Conservation (phyloP, 2,329 filamentous ascomycete genomes). For the Cylindrodendrum hubeiense region DNA sequence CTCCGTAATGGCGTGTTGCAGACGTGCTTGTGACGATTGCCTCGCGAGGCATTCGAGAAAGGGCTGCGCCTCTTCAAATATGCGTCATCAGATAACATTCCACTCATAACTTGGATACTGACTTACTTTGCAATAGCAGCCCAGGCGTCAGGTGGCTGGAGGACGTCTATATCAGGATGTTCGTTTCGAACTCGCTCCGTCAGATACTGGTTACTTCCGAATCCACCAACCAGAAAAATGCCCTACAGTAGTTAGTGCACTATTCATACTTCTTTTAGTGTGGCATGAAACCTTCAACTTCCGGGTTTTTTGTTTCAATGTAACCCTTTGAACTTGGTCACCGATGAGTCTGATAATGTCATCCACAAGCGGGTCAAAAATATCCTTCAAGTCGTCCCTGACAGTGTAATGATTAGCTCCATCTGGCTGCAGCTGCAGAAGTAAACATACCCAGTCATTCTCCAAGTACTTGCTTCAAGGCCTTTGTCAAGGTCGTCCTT, state of each 20-base stretch:
- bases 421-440: not conserved
- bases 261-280: not conserved
- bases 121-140: constrained; percentile 40
- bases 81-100: not conserved
- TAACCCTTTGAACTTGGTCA: constrained; percentile 31
- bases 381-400: constrained; percentile 4
- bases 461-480: constrained; percentile 31
- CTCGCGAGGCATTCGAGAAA: constrained; percentile 24
- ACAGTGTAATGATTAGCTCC: not conserved
- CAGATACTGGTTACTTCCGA: constrained; percentile 53
- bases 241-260: constrained; percentile 15
- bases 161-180: constrained; percentile 43
- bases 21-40: constrained; percentile 28
- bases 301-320: constrained; percentile 16
- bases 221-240: constrained; percentile 54
- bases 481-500: constrained; percentile 26
- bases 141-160: constrained; percentile 47
- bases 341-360: constrained; percentile 36
- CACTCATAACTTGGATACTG: fast-evolving
- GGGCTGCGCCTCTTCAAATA: constrained; percentile 29
- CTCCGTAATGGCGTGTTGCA: constrained; percentile 22
- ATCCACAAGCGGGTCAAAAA: constrained; percentile 37
- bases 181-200: constrained; percentile 42
- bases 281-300: constrained; percentile 22
- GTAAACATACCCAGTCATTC: constrained; percentile 31